Evolutionary conservation across 2,329 filamentous ascomycete genomes (phyloP).

Genomic region (Apiospora koreana): DNA sequence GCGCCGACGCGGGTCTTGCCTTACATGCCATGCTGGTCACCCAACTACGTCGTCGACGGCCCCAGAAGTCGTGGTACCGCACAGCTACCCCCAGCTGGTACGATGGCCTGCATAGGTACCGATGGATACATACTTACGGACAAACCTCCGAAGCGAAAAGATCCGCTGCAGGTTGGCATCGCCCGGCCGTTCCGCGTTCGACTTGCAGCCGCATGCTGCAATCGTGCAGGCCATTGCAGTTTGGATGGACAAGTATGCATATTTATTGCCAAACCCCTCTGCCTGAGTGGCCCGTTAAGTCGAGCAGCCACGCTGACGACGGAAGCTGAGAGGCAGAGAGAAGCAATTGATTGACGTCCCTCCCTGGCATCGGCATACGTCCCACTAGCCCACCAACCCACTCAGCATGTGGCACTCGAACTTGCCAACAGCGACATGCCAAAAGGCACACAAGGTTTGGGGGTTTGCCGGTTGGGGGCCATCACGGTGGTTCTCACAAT

Average conservation of each 20-base stretch:
- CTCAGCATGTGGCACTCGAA: not conserved
- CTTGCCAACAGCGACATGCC: not conserved
- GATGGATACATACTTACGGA: not conserved
- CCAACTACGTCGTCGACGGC: not conserved
- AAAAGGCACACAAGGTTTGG: not conserved
- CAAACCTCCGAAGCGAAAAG: slow-evolving; percentile 4
- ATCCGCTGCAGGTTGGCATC: slow-evolving; percentile 1
- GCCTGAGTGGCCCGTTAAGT: not conserved
- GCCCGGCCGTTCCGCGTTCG: slow-evolving; percentile 3
- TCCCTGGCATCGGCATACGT: not conserved
- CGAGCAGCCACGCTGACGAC: not conserved
- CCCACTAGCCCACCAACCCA: not conserved
- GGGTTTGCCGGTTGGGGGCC: not conserved
- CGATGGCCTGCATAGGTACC: slow-evolving; percentile 2
- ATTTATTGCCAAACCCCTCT: not conserved
- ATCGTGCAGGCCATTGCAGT: not conserved
- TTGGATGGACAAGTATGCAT: not conserved
- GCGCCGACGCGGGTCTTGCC: not conserved
- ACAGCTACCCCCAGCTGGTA: not conserved
- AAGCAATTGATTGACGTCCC: not conserved
- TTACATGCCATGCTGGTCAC: not conserved
- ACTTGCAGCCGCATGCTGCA: slow-evolving; percentile 11
- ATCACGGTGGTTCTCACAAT: not conserved
- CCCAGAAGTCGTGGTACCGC: not conserved
- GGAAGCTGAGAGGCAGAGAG: not conserved